These are phyloP conservation scores for Guadua angustifolia DNA, from an alignment of 176 grass and related monocot genomes.

Conservation along the genomic window DNA sequence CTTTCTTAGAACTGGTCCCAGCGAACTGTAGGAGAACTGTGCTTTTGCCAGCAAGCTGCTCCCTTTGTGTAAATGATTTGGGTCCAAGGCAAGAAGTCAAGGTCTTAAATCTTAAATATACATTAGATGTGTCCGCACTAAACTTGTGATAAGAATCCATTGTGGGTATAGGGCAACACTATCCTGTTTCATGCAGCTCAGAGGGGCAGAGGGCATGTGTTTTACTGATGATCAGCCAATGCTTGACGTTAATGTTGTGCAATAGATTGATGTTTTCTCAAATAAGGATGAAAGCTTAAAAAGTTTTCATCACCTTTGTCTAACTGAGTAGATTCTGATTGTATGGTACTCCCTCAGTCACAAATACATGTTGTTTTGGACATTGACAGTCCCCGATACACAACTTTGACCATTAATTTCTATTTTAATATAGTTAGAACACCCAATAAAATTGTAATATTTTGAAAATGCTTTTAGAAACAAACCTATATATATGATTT, in stretches of 20 bases:
- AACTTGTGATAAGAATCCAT: background rate
- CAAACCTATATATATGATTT: too few species aligned
- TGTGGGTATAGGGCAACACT: background rate
- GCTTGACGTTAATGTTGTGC: background rate
- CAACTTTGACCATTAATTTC: too few species aligned
- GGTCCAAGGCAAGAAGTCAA: background rate
- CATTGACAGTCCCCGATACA: too few species aligned
- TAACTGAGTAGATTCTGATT: background rate
- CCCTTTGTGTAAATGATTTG: background rate
- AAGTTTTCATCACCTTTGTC: background rate
- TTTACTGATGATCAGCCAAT: background rate
- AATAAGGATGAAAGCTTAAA: background rate
- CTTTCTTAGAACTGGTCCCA: background rate
- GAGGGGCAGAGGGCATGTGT: background rate
- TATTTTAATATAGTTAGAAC: too few species aligned
- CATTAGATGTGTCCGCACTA: background rate
- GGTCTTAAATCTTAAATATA: background rate
- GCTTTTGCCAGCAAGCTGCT: background rate
- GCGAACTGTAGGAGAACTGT: background rate
- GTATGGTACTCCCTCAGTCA: background rate
- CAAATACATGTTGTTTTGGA: too few species aligned
- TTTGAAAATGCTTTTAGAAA: too few species aligned
- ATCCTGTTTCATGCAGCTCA: background rate
- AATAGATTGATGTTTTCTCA: background rate
- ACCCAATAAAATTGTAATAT: too few species aligned